Conservation (phyloP, 192 early-diverging fungal species). For the Podila epicladia region DNA sequence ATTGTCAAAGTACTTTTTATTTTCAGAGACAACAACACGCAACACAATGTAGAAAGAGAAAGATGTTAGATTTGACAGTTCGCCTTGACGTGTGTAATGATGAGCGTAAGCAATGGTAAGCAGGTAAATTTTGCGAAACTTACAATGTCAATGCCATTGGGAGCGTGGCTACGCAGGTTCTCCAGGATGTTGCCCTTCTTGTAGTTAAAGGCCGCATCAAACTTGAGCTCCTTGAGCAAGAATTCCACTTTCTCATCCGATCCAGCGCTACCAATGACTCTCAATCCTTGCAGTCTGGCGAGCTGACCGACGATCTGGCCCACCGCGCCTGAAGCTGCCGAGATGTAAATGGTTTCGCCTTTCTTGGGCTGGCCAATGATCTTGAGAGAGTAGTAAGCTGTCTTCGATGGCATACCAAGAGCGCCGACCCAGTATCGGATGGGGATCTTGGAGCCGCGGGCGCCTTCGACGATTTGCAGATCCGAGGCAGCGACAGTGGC, state of each 20-base stretch:
- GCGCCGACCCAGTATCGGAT: slow-evolving; percentile 69
- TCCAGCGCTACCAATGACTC: slow-evolving; percentile 83
- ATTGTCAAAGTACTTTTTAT: slow-evolving; percentile 87
- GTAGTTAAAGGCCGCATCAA: slow-evolving; percentile 92
- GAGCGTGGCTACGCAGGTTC: slow-evolving; percentile 64
- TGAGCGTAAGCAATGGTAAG: no score
- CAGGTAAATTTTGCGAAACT: no score
- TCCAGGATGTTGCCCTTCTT: slow-evolving; percentile 76
- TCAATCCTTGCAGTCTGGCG: slow-evolving; percentile 75
- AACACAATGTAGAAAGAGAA: no score
- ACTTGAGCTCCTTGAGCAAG: slow-evolving; percentile 71
- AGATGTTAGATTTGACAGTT: no score
- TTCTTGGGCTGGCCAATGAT: slow-evolving; percentile 74
- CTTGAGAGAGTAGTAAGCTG: slow-evolving; percentile 54
- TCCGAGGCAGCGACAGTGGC: no score
- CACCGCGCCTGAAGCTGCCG: slow-evolving; percentile 84
- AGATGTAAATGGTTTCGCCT: slow-evolving; percentile 87
- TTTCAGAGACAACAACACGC: no score
- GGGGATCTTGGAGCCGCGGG: slow-evolving; percentile 55
- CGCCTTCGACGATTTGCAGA: slow-evolving; percentile 51
- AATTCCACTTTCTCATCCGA: slow-evolving; percentile 82
- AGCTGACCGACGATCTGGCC: slow-evolving; percentile 82
- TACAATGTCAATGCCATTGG: slow-evolving; percentile 81
- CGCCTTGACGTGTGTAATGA: no score
- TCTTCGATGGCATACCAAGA: slow-evolving; percentile 77